A percentile compares a stretch with the other conserved stretches of the same genome.
Conservation (phyloP, 73 alveolate species). For the Tetrahymena borealis region DNA sequence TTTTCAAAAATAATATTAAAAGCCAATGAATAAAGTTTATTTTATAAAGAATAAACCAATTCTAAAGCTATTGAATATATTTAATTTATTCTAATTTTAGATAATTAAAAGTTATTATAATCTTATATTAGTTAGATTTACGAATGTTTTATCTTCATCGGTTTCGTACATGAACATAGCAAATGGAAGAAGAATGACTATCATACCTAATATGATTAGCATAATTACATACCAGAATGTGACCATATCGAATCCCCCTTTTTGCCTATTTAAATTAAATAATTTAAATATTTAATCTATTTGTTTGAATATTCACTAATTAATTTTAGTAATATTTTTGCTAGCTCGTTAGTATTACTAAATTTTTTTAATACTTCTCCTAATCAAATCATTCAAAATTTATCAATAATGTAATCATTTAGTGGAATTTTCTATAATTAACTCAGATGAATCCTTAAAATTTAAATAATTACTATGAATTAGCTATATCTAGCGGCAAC, state of each 20-base stretch:
- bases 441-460: neutral
- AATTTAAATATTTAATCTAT: neutral
- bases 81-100: no score
- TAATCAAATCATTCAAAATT: neutral
- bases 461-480: neutral
- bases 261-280: neutral
- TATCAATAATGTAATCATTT: neutral
- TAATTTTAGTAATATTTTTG: no score
- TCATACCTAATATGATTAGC: constrained; percentile 42
- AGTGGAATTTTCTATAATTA: neutral
- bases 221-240: constrained; percentile 69
- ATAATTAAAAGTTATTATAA: neutral
- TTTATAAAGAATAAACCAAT: no score
- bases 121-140: neutral
- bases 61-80: no score
- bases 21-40: no score
- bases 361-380: neutral
- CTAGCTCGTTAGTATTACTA: no score
- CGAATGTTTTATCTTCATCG: constrained; percentile 67
- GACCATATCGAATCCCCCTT: constrained; percentile 56
- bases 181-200: constrained; percentile 53
- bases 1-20: no score
- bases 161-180: constrained; percentile 66
- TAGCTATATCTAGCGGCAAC: neutral
- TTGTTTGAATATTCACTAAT: neutral